Conservation (phyloP, 176 grass and related monocot genomes). For the Triticum turgidum region DNA sequence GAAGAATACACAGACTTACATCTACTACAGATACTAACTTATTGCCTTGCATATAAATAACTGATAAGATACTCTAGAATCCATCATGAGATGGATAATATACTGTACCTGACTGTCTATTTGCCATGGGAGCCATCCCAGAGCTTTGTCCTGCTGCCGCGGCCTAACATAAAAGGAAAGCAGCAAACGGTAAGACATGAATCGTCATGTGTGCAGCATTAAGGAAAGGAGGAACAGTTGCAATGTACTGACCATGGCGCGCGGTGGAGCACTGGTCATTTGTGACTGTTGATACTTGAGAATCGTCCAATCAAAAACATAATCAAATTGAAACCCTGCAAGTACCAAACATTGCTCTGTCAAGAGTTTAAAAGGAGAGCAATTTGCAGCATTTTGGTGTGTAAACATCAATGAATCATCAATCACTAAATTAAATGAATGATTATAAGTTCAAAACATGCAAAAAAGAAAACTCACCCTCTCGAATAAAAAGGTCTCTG, state of each 20-base stretch:
- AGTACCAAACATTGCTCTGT: not conserved
- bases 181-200: constrained; percentile 7
- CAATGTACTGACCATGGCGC: constrained; percentile 67
- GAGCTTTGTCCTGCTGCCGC: constrained; percentile 67
- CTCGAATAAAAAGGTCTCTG: constrained; percentile 74
- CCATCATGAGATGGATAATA: not conserved
- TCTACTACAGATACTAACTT: not conserved
- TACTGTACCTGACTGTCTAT: constrained; percentile 66
- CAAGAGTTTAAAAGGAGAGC: not conserved
- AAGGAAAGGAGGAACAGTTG: constrained; percentile 7
- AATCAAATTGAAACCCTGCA: constrained; percentile 81
- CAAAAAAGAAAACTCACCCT: constrained; percentile 39
- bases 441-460: not conserved
- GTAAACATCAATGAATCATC: too few relatives aligned
- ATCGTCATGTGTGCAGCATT: not conserved
- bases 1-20: not conserved
- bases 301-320: constrained; percentile 83
- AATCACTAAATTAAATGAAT: not conserved
- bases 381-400: not conserved
- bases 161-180: constrained; percentile 39
- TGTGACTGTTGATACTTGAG: constrained; percentile 88
- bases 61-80: not conserved
- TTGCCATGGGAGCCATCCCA: constrained; percentile 56
- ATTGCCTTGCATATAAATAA: not conserved
- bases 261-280: constrained; percentile 66